Percentiles rank a stretch among this genome's conserved stretches.
Evolutionary conservation across 1,284 basidiomycete genomes (phyloP).

Genomic region (Cryptococcus floricola): DNA sequence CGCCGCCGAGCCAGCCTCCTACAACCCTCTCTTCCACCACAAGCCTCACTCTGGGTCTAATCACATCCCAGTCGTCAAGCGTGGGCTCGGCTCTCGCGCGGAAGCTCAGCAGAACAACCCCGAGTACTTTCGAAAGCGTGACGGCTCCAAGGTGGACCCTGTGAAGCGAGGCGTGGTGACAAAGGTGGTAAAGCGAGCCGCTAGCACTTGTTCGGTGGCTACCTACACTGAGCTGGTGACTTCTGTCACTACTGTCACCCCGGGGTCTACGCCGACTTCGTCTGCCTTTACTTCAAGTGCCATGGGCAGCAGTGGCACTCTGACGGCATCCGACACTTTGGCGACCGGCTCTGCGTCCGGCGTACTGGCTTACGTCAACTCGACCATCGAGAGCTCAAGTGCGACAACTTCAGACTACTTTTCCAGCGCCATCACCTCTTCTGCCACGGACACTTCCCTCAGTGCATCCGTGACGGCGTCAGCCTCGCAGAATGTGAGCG

Average conservation of each 20-base stretch:
- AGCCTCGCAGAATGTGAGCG: not conserved
- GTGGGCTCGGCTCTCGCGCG: not conserved
- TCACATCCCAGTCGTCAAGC: not conserved
- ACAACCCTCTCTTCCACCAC: slow-evolving; percentile 8
- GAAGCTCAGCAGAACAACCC: not conserved
- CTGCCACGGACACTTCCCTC: not conserved
- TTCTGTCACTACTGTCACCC: not conserved
- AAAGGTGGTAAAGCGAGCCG: slow-evolving; percentile 10
- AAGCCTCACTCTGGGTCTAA: not conserved
- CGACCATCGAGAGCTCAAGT: not conserved
- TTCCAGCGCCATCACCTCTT: not conserved
- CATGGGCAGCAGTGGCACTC: not conserved
- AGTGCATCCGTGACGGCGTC: not conserved
- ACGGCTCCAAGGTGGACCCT: slow-evolving; percentile 6
- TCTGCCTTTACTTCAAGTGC: not conserved
- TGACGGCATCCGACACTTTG: not conserved
- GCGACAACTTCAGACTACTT: not conserved
- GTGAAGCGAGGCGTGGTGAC: slow-evolving; percentile 2
- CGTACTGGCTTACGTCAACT: not conserved
- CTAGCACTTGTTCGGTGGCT: slow-evolving; percentile 7
- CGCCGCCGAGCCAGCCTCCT: slow-evolving; percentile 1
- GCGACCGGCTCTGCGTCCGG: slow-evolving; percentile 2
- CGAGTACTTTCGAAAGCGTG: not conserved
- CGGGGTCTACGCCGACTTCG: not conserved
- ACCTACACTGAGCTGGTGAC: slow-evolving; percentile 5